Conservation (phyloP, 495 filamentous ascomycete species). For the Cercophora scortea region DNA sequence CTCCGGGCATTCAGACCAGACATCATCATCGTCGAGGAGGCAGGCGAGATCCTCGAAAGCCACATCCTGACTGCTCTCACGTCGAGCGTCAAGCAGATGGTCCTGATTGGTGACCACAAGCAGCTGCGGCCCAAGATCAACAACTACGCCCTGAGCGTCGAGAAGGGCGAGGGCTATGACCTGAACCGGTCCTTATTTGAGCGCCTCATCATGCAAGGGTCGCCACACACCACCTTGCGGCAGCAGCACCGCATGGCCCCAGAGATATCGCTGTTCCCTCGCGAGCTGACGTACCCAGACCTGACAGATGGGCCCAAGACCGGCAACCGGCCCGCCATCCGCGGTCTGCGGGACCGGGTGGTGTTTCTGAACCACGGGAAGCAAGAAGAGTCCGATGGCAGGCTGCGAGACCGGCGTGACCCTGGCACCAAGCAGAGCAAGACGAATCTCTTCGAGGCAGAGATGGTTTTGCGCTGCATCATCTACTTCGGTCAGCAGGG, state of each 20-base stretch:
- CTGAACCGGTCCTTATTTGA: constrained; percentile 70
- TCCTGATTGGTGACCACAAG: constrained; percentile 72
- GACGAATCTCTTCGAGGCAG: constrained; percentile 59
- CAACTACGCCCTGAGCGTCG: constrained; percentile 55
- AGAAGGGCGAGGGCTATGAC: constrained; percentile 61
- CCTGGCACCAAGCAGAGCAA: constrained; percentile 43
- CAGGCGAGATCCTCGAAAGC: constrained; percentile 69
- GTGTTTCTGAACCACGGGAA: constrained; percentile 60
- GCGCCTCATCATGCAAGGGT: constrained; percentile 49
- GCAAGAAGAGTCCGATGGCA: constrained; percentile 37
- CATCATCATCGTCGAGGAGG: constrained; percentile 65
- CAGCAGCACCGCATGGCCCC: constrained; percentile 67
- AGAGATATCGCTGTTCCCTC: constrained; percentile 57
- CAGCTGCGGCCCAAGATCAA: constrained; percentile 68
- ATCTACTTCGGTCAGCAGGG: constrained; percentile 70
- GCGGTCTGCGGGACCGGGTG: constrained; percentile 54
- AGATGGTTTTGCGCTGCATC: constrained; percentile 60
- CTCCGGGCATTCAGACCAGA: constrained; percentile 45
- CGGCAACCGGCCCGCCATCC: constrained; percentile 35
- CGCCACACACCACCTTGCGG: constrained; percentile 46
- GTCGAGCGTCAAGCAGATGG: constrained; percentile 53
- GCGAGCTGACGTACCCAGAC: constrained; percentile 55
- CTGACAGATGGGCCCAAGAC: constrained; percentile 54
- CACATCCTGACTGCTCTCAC: constrained; percentile 59
- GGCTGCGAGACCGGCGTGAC: constrained; percentile 46